Conservation (phyloP, 2,329 filamentous ascomycete genomes). For the Alternaria conjuncta region DNA sequence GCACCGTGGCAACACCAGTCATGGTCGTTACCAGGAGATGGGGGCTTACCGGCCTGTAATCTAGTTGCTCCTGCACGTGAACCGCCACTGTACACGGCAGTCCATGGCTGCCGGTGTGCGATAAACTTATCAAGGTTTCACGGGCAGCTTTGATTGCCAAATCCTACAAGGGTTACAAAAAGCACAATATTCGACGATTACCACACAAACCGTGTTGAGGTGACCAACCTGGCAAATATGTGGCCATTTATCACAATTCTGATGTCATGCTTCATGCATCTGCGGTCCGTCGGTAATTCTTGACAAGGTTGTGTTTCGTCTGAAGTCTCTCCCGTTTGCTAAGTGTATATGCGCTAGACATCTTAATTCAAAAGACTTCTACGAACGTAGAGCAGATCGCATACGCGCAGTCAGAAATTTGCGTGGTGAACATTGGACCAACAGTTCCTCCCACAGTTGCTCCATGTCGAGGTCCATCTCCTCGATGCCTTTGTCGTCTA, state of each 20-base stretch:
- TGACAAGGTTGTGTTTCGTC: slow-evolving; percentile 1
- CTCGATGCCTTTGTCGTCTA: not conserved
- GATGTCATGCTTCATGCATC: not conserved
- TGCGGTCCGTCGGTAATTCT: not conserved
- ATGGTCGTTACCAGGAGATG: not conserved
- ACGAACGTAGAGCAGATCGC: not conserved
- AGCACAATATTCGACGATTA: not conserved
- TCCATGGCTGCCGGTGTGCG: not conserved
- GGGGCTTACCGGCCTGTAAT: not conserved
- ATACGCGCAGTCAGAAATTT: not conserved
- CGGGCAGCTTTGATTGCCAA: not conserved
- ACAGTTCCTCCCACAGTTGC: not conserved
- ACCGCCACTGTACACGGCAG: not conserved
- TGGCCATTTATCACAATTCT: not conserved
- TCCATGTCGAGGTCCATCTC: not conserved
- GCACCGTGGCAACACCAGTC: slow-evolving; percentile 3
- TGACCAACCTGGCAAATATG: not conserved
- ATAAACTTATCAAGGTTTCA: not conserved
- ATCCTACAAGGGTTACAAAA: not conserved
- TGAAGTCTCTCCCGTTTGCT: not conserved
- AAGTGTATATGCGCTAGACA: not conserved
- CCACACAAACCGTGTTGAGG: not conserved
- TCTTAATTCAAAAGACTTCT: not conserved
- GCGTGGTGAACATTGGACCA: not conserved
- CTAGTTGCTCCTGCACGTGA: not conserved